Base-by-base conservation (phyloP, 208 protist genomes). In the Borovskyia barvae region DNA sequence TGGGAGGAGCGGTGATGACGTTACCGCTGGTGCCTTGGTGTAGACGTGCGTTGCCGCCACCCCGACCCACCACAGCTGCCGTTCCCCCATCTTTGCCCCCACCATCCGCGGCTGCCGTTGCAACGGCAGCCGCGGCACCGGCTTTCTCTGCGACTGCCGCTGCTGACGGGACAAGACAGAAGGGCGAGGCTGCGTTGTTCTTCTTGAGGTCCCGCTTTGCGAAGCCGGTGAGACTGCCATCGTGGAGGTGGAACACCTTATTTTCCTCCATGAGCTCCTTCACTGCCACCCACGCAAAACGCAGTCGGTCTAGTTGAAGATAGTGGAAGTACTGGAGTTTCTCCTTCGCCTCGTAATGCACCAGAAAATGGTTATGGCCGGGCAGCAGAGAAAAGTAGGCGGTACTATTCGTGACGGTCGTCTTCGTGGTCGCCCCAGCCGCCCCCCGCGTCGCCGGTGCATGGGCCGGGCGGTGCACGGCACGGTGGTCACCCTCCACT, bases 281-380 rank as follows among this genome's bases (percentile, higher is more conserved):
- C 66, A 80, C 68, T 14, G 77, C 82, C 0, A 82, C 79, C 59
- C 60, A 93, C 14, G 72, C 72, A 62, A 89, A 93, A 28, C 85
- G 85, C 33, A 93, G 72, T 51, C 78, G 64, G 53, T 93, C 85
- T 15, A 93, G 66, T 58, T 93, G 57, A 2, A 90, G 15, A 54
- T 93, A 93, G n/a, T 66, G 80, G 33, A 80, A 86, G 25, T 50
- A 48, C 1, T 47, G 36, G 45, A 93, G 59, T 53, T 82, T 75
- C 52, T 75, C 57, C 37, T 29, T 50, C 20, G 64, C 59, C 47
- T 93, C 85, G 65, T 87, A 87, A 63, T 82, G 75, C 30, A 80
- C 49, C 26, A 92, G 77, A 68, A 92, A 92, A 3, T 92, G 80
- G 15, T 88, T 80, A 53, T 83, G 76, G 7, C 67, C 61, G 2